Base-by-base conservation (phyloP, 345 rosid genomes). In the Lepidium sativum region DNA sequence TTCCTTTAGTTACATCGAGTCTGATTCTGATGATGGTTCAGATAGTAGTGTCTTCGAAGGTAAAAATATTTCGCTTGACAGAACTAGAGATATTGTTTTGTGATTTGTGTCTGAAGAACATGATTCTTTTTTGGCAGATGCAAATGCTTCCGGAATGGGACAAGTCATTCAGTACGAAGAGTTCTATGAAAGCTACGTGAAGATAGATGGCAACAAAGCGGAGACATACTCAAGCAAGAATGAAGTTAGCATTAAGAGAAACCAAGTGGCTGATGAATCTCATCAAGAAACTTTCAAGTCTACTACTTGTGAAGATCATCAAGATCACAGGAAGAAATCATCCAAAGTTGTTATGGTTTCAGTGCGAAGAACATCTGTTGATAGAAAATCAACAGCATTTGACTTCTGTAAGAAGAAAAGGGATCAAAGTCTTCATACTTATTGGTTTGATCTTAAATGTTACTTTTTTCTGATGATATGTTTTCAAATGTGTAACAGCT, bases 1-100 rank as follows among this genome's bases (percentile, higher is more conserved):
- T 47, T 82, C 91, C 0, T 80, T 85, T 53, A 89, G 97, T 67
- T 76, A 82, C 54, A 79, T 89, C 0, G 97, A 89, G 4, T 83
- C 97, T 51, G 91, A 85, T 32, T 85, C 91, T 18, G 97, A 89
- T 45, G 91, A 89, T 38, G 97, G 86, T 37, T 85, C 75, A 74
- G 72, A 62, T 51, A 75, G 85, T 60, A 83, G 91, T 43, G 80
- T 85, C 29, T 80, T 67, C n/a, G 87, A 83, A 72, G 85, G 84
- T 81, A 55, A 49, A n/a, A 21, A 42, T 25, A 8, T 15, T 15
- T 5, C 4, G 31, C 14, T 11, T 0, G 15, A 42, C 16, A 8
- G 34, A 17, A 45, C 29, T 14, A 9, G 2, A 69, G 14, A 47
- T 21, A 47, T 47, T 37, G 59, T 37, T 48, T 55, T 63, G 64